These are phyloP conservation scores for Paecilomyces sp. DNA, from an alignment of 2,329 filamentous ascomycete species.

Conservation along the genomic window DNA sequence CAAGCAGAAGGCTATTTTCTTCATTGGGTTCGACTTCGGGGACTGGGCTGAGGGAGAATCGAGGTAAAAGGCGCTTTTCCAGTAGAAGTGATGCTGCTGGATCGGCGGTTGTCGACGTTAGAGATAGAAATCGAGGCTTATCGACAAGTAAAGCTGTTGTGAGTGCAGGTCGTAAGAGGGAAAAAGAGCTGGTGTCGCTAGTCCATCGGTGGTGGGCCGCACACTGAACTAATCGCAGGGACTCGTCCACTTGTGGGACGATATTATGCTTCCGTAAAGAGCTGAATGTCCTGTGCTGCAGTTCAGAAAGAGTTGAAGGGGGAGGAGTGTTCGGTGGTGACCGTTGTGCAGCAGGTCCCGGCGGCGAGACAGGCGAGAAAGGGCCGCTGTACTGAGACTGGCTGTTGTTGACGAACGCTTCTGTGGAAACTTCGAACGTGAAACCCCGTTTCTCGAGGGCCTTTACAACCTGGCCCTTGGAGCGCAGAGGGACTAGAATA, in stretches of 20 bases:
- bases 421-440: constrained; percentile 65
- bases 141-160: constrained; percentile 31
- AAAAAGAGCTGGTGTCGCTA: constrained; percentile 28
- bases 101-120: constrained; percentile 39
- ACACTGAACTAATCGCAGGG: constrained; percentile 71
- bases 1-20: constrained; percentile 63
- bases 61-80: constrained; percentile 46
- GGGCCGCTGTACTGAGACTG: constrained; percentile 41
- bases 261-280: constrained; percentile 74
- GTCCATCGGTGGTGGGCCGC: constrained; percentile 54
- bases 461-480: constrained; percentile 65
- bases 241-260: constrained; percentile 60
- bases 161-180: constrained; percentile 32
- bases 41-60: constrained; percentile 58
- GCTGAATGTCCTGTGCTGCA: constrained; percentile 75
- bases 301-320: constrained; percentile 67
- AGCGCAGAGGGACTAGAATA: constrained; percentile 76
- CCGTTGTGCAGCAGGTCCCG: constrained; percentile 15
- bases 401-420: constrained; percentile 56
- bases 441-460: constrained; percentile 76
- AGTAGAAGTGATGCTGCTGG: constrained; percentile 40
- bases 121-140: constrained; percentile 41
- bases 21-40: constrained; percentile 28
- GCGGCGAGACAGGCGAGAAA: constrained; percentile 24
- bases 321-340: constrained; percentile 61